phyloP scores from a whole-genome alignment of 2,329 filamentous ascomycete genomes.

The Tolypocladium pustulatum region DNA sequence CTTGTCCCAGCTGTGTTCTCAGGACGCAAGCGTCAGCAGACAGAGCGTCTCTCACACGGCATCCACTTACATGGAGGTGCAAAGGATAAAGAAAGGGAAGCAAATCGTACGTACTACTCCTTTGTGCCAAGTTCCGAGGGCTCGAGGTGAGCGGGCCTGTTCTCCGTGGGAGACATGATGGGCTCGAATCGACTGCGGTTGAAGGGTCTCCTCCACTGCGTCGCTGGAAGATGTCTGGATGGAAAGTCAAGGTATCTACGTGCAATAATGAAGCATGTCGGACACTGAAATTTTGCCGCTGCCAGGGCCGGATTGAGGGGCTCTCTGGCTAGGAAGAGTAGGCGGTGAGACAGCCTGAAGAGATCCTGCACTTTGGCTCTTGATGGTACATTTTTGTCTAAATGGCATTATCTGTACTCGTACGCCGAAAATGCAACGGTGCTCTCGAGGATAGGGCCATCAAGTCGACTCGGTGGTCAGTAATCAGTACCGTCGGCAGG shows the following conservation, averaged over 20 bases:
- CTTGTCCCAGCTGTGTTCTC: conserved; percentile 54
- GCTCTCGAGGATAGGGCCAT: background rate
- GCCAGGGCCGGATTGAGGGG: background rate
- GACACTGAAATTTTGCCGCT: background rate
- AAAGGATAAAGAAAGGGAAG: background rate
- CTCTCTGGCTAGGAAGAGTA: conserved; percentile 8
- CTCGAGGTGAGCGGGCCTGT: conserved; percentile 43
- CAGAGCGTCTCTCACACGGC: background rate
- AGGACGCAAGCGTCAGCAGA: background rate
- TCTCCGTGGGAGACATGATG: background rate
- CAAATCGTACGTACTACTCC: conserved; percentile 66
- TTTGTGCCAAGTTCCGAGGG: conserved; percentile 78
- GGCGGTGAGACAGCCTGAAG: conserved; percentile 5
- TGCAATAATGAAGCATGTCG: background rate
- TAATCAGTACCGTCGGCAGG: background rate
- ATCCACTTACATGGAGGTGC: too few species aligned
- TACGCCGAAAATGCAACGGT: background rate
- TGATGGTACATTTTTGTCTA: background rate
- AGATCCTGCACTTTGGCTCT: background rate
- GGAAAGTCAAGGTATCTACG: background rate
- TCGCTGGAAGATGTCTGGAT: background rate
- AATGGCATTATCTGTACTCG: background rate
- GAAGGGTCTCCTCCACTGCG: background rate
- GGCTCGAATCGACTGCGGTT: background rate
- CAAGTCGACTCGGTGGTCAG: background rate